Base-by-base conservation (phyloP, 2,329 filamentous ascomycete genomes). In the Ophiostoma angusticollis region DNA sequence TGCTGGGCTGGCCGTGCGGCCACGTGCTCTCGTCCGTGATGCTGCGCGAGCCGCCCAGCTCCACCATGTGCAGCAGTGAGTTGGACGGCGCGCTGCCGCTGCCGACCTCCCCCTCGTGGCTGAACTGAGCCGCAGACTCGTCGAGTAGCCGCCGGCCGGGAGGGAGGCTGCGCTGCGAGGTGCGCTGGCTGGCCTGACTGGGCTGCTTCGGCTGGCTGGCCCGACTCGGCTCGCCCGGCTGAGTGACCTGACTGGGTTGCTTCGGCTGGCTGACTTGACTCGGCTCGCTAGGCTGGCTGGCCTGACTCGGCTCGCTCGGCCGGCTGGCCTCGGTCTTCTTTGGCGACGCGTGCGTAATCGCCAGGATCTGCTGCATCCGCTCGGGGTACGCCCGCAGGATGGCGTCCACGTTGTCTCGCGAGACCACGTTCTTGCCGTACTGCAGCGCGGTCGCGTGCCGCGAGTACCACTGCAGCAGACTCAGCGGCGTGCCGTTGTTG, bases 391-490 rank as follows among this genome's bases (percentile, higher is more conserved):
- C 38, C 5, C 22, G 36, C 3, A 49, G 27, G 6, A 49, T 42
- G 17, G 27, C 21, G 1, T 25, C 35, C 13, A 52, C 23, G 5
- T 48, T 47, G 7, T 37, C 22, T 5, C 27, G 32, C 7, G 43
- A 45, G 17, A 52, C 35, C 52, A 67, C 34, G 2, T 42, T 30
- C 14, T 49, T 45, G 8, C 37, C 31, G 43, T 52, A 59, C 2
- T 49, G 17, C 1, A 49, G 49, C 1, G 31, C 25, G 1, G 50
- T 35, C 5, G 51, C 46, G 13, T 51, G 37, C 8, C 46, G 43
- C 37, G 57, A 54, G 44, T 63, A 65, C 59, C 63, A 72, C 19
- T 65, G 51, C 4, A 65, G 11, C 3, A 49, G 39, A 14, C 22
- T 38, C 12, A 39, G 33, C 2, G 40, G 21, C 17, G 32, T 29